Evolutionary conservation across 2,329 filamentous ascomycete genomes (phyloP), one percentile per base, ranked within the genome.

Genomic region (Sordariomycetes sp.): DNA sequence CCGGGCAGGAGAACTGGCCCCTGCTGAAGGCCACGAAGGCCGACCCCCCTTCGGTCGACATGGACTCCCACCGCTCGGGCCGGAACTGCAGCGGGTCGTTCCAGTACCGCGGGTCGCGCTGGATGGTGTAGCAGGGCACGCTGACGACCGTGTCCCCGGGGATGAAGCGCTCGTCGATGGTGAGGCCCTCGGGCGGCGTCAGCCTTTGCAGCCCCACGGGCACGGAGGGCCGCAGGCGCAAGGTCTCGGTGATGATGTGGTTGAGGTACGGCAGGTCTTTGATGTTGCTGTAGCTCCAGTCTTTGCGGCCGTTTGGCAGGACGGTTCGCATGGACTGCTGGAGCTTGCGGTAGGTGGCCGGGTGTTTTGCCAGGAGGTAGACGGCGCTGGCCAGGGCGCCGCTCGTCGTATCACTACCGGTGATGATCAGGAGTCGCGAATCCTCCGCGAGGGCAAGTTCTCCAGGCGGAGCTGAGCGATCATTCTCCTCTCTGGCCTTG

Each of bases 181-280:
- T 40, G 21, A 55, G 36, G 4, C 59, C 59, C 33, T 56, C 51
- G 1, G 50, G 49, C 1, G 58, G 57, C 3, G 58, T 59, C n/a
- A 51, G 33, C 3, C 59, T 45, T 32, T 34, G 28, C 11, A 38
- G 29, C 4, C 40, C 40, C 17, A 38, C 39, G 7, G 37, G 37
- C 7, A 36, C 34, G 4, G 37, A 21, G 10, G 37, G 34, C 5
- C 31, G 24, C 7, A 39, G 37, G 15, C 37, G 33, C 18, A 39
- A 30, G 11, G 37, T 30, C 34, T 39, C 37, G 33, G 33, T 19
- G 37, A 39, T 36, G 21, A 39, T 34, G n/a, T 14, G 26, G 36
- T 34, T 29, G 17, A 38, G 32, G 32, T 34, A 31, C 4, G 32
- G 18, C 3, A 38, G 16, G 27, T 14, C n/a, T 7, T 20, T 18